These are phyloP conservation scores for Ophiostoma populinum DNA, from an alignment of 2,329 filamentous ascomycete genomes.

Conservation along the genomic window DNA sequence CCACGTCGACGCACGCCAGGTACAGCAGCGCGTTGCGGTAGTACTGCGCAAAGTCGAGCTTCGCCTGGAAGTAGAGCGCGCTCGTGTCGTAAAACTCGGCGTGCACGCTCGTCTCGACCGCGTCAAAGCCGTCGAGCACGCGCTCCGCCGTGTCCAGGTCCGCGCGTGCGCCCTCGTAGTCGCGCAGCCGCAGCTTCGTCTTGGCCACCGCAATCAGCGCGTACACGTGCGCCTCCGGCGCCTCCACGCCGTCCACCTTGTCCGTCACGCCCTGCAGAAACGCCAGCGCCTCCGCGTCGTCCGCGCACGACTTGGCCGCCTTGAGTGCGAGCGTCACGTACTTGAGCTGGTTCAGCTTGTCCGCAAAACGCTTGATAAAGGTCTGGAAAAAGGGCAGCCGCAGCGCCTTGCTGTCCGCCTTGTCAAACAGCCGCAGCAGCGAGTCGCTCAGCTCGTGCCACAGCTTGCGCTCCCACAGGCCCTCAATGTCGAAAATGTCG, in stretches of 20 bases:
- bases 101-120: slow-evolving; percentile 87
- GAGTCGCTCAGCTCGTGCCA: slow-evolving; percentile 96
- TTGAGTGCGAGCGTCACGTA: slow-evolving; percentile 80
- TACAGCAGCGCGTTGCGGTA: slow-evolving; percentile 97
- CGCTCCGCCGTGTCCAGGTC: slow-evolving; percentile 76
- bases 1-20: slow-evolving; percentile 83
- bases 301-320: slow-evolving; percentile 71
- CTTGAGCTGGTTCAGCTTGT: slow-evolving; percentile 98
- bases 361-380: slow-evolving; percentile 90
- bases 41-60: slow-evolving; percentile 87
- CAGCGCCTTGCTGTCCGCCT: slow-evolving; percentile 64
- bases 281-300: slow-evolving; percentile 66
- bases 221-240: slow-evolving; percentile 91
- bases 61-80: slow-evolving; percentile 85
- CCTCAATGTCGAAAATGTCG: slow-evolving; percentile 81
- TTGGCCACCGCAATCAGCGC: slow-evolving; percentile 79
- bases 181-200: slow-evolving; percentile 64
- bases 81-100: slow-evolving; percentile 93
- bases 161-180: slow-evolving; percentile 68
- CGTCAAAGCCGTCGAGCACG: slow-evolving; percentile 82
- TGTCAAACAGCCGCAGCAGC: slow-evolving; percentile 74
- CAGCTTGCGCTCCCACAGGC: slow-evolving; percentile 94
- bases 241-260: slow-evolving; percentile 81
- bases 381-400: slow-evolving; percentile 82
- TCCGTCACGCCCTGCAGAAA: slow-evolving; percentile 73